These are phyloP conservation scores for Bryoerythrophyllum caledonicum DNA, from an alignment of 225 moss, liverwort and hornwort genomes.

Conservation along the genomic window DNA sequence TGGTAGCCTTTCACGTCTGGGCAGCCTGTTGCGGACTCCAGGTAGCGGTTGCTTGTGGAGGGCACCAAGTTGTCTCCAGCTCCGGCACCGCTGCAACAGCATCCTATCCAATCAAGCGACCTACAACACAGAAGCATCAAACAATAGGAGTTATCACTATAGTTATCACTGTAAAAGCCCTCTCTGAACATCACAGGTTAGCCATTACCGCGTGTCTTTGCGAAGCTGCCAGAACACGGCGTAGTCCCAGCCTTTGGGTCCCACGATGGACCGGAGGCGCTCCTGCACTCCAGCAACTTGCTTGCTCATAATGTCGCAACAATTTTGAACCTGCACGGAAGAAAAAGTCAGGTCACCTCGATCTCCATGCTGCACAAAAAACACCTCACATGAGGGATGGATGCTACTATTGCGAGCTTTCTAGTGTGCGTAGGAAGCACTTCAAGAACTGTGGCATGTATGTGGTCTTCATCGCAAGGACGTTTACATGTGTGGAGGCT, in stretches of 20 bases:
- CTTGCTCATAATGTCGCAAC: constrained; percentile 38
- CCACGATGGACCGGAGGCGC: constrained; percentile 60
- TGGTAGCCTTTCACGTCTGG: constrained; percentile 59
- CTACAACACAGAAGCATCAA: constrained; percentile 16
- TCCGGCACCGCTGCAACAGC: constrained; percentile 66
- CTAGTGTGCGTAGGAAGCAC: neutral
- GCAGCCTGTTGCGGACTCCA: constrained; percentile 51
- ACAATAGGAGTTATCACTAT: too few species aligned
- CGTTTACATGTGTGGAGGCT: constrained; percentile 31
- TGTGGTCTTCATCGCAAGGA: constrained; percentile 35
- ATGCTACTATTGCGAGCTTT: too few species aligned
- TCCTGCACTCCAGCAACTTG: constrained; percentile 49
- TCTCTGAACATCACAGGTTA: too few species aligned
- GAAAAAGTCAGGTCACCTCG: neutral
- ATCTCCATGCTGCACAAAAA: too few species aligned
- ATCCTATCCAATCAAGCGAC: constrained; percentile 60
- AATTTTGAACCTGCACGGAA: constrained; percentile 17
- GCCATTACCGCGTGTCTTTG: constrained; percentile 46
- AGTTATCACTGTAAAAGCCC: too few species aligned
- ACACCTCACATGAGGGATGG: neutral
- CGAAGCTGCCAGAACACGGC: constrained; percentile 65
- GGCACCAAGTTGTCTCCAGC: constrained; percentile 52
- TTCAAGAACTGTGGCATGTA: neutral
- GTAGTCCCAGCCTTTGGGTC: constrained; percentile 66
- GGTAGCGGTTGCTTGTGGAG: constrained; percentile 51